These are phyloP conservation scores for Paramecium tetraurelia DNA, from an alignment of 73 alveolate species.

Conservation along the genomic window DNA sequence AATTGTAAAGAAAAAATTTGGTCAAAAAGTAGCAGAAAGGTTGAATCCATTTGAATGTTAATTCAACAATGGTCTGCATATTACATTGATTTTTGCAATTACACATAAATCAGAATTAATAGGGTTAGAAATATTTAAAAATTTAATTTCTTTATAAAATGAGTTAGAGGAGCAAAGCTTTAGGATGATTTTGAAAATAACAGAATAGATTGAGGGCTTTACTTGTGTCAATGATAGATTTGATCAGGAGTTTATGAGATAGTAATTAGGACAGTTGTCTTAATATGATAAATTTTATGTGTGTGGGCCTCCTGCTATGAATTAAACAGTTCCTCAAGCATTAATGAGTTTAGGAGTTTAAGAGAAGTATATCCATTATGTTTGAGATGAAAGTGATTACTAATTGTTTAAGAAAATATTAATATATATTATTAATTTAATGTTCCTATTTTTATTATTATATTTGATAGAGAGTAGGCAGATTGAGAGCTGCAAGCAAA, in stretches of 20 bases:
- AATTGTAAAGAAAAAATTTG: not conserved
- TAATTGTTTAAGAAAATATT: not conserved
- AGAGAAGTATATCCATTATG: not conserved
- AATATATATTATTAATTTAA: not conserved
- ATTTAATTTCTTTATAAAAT: not conserved
- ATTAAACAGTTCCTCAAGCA: not conserved
- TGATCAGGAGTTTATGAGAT: not conserved
- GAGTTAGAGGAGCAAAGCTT: not conserved
- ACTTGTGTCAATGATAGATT: not conserved
- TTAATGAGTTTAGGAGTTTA: not conserved
- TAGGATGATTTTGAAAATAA: not conserved
- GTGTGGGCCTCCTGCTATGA: constrained; percentile 14
- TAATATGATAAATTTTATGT: not conserved
- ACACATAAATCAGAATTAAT: not conserved
- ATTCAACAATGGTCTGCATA: not conserved
- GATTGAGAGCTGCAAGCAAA: not conserved
- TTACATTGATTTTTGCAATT: not conserved
- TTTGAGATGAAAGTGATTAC: not conserved
- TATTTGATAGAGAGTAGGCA: not conserved
- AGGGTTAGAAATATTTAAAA: not conserved
- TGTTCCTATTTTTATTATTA: not conserved
- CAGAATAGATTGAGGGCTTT: not conserved
- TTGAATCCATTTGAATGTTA: not conserved
- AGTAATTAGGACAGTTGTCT: not conserved
- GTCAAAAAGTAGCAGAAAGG: not conserved